Evolutionary conservation across 2,329 filamentous ascomycete genomes (phyloP), one percentile per base, ranked within the genome.

Genomic region (Neonectria neomacrospora): DNA sequence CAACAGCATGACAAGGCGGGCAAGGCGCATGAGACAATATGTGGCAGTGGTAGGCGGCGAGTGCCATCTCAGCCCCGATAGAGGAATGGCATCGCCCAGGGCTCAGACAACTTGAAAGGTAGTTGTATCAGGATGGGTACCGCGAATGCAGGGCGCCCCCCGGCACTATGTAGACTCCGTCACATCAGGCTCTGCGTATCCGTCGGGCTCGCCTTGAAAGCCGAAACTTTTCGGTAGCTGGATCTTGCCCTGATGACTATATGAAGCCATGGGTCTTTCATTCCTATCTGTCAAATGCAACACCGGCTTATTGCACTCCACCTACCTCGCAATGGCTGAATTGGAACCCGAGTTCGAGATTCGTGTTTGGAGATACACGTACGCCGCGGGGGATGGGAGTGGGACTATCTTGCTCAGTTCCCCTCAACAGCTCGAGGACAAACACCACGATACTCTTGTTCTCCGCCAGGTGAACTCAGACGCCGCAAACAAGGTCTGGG

Each of bases 311-410:
- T 22, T 23, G 20, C 26, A 28, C 10, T 42, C 18, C 20, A 48
- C 16, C 10, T 26, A 12, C 41, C n/a, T n/a, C 51, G 32, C 32
- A 14, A 67, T 67, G 65, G 54, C 60, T 18, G 62, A 67, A 18
- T 30, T 61, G 52, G 57, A 67, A 39, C 62, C 62, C 12, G 58
- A 64, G 32, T 68, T 63, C 22, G 52, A 54, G 41, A 50, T 68
- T 30, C 65, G 44, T 34, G 61, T 66, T 23, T 69, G 61, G 65
- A 67, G 57, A 50, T 68, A 61, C 45, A 61, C 62, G 7, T 68
- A 67, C 54, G 56, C 45, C 3, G 48, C 55, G 14, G 53, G 51
- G 8, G 50, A 39, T 6, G 63, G 34, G 6, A 52, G 48, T 3
- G 58, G 54, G 12, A 32, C 37, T n/a, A 64, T 67, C 54, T 42